Conservation (phyloP, 495 filamentous ascomycete species). For the Neurospora pannonica region DNA sequence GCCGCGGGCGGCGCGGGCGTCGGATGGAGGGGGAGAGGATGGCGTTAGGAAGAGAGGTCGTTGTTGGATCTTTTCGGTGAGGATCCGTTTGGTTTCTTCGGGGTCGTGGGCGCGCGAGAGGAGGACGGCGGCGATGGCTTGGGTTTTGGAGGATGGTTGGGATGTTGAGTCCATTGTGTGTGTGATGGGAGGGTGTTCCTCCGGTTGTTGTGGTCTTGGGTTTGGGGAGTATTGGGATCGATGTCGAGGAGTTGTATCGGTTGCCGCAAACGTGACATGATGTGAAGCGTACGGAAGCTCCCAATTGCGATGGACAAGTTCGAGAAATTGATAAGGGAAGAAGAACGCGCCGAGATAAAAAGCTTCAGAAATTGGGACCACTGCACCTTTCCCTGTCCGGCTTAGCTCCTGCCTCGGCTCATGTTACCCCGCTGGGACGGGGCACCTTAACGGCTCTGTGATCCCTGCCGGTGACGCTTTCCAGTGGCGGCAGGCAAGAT, state of each 20-base stretch:
- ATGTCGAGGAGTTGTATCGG: not conserved
- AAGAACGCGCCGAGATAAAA: not conserved
- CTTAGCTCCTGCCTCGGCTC: slow-evolving; percentile 7
- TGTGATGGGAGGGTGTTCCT: not conserved
- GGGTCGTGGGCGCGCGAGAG: slow-evolving; percentile 68
- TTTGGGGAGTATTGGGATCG: not conserved
- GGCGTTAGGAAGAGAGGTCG: slow-evolving; percentile 74
- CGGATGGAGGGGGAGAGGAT: slow-evolving; percentile 51
- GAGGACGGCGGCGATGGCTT: slow-evolving; percentile 52
- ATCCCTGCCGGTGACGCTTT: not conserved
- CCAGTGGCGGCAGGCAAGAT: not conserved
- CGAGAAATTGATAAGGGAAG: not conserved
- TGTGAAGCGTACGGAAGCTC: not conserved
- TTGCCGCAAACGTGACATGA: not conserved
- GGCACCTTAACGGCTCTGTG: not conserved
- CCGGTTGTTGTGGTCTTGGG: not conserved
- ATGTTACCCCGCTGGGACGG: slow-evolving; percentile 4
- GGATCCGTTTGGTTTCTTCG: slow-evolving; percentile 56
- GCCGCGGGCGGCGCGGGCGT: slow-evolving; percentile 59
- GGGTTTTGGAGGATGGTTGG: slow-evolving; percentile 11
- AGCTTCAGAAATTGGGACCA: not conserved
- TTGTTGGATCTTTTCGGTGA: slow-evolving; percentile 69
- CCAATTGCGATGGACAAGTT: not conserved
- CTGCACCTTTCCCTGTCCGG: slow-evolving; percentile 1
- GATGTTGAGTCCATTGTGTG: slow-evolving; percentile 8